phyloP scores from a whole-genome alignment of 1,139 yeast species.

The Citeromyces hawaiiensis region DNA sequence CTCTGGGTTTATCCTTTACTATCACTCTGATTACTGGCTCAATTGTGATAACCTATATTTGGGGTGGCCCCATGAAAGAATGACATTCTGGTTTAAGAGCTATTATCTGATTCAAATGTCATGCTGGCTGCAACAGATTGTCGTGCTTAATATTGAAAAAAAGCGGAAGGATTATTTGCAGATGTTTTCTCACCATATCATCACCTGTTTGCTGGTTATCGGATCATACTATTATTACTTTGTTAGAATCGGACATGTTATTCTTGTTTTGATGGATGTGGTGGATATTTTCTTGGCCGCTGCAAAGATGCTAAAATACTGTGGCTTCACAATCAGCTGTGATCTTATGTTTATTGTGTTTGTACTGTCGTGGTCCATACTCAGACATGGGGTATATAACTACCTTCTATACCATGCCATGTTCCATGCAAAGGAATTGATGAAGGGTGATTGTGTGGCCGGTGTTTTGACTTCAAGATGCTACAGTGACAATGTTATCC shows the following conservation, averaged over 20 bases:
- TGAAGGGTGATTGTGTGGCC: slow-evolving; percentile 26
- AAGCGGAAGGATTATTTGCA: slow-evolving; percentile 73
- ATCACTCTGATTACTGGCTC: slow-evolving; percentile 43
- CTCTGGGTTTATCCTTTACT: slow-evolving; percentile 46
- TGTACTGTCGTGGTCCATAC: slow-evolving; percentile 51
- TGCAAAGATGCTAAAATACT: slow-evolving; percentile 71
- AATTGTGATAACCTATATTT: slow-evolving; percentile 46
- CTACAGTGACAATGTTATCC: slow-evolving; percentile 40
- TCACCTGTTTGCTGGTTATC: slow-evolving; percentile 52
- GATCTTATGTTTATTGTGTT: slow-evolving; percentile 61
- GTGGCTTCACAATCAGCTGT: slow-evolving; percentile 45
- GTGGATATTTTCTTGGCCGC: slow-evolving; percentile 60
- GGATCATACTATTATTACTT: slow-evolving; percentile 69
- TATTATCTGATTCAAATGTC: slow-evolving; percentile 66
- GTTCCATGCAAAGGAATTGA: slow-evolving; percentile 21
- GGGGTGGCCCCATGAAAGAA: slow-evolving; percentile 65
- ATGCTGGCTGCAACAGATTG: slow-evolving; percentile 71
- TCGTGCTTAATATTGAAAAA: slow-evolving; percentile 65
- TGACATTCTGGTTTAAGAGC: slow-evolving; percentile 38
- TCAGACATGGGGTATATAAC: slow-evolving; percentile 68
- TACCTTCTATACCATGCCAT: slow-evolving; percentile 46
- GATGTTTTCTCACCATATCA: slow-evolving; percentile 82
- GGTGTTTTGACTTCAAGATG: slow-evolving; percentile 26
- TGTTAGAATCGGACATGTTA: slow-evolving; percentile 68
- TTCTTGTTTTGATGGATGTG: slow-evolving; percentile 69